A percentile compares a stretch with the other conserved stretches of the same genome.
Evolutionary conservation across 2,329 filamentous ascomycete genomes (phyloP).

Genomic region (Hypoxylon sp.): DNA sequence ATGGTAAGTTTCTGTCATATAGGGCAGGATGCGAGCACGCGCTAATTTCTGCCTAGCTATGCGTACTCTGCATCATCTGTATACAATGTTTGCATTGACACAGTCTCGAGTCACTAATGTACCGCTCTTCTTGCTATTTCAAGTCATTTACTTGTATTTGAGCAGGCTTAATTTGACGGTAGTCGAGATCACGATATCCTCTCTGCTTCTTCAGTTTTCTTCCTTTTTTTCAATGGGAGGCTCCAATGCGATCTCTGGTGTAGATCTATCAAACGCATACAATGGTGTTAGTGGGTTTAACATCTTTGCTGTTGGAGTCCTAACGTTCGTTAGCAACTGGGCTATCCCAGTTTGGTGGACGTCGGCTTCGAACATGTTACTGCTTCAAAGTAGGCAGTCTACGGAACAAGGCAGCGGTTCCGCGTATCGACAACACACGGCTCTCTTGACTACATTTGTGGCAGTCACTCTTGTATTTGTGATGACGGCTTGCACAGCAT

Average conservation of each 20-base stretch:
- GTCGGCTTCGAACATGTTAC: conserved; percentile 73
- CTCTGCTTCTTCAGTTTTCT: conserved; percentile 82
- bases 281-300: conserved; percentile 90
- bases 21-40: background rate
- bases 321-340: conserved; percentile 94
- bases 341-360: conserved; percentile 91
- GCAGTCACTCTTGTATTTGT: conserved; percentile 77
- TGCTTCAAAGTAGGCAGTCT: conserved; percentile 60
- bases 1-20: conserved; percentile 45
- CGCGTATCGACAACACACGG: conserved; percentile 68
- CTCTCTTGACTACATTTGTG: conserved; percentile 78
- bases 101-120: conserved; percentile 90
- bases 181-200: conserved; percentile 76
- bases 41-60: conserved; percentile 52
- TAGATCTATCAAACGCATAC: conserved; percentile 94
- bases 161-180: conserved; percentile 63
- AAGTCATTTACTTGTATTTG: conserved; percentile 69
- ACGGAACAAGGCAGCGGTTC: conserved; percentile 35
- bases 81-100: conserved; percentile 85
- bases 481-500: conserved; percentile 87
- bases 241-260: conserved; percentile 94
- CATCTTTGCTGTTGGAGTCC: conserved; percentile 80
- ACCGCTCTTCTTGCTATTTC: conserved; percentile 84
- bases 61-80: conserved; percentile 75
- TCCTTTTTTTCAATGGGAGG: conserved; percentile 93